Evolutionary conservation across 257 asterid genomes (phyloP).

Genomic region (Solanum sejunctum): DNA sequence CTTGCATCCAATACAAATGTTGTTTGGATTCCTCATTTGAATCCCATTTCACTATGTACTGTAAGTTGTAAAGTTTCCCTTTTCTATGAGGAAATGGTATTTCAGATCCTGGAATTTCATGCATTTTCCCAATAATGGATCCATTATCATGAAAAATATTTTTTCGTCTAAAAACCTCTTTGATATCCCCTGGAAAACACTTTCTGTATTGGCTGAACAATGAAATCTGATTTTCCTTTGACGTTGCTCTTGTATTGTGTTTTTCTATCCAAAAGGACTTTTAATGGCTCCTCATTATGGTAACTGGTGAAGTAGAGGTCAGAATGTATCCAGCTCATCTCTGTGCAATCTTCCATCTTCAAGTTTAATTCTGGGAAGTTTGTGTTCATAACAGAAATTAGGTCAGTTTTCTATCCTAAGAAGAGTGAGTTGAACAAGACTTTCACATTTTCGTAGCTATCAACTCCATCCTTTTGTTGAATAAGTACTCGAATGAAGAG

Average conservation of each 20-base stretch:
- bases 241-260: slow-evolving; percentile 7
- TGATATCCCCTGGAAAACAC: neutral
- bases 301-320: slow-evolving; percentile 6
- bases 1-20: slow-evolving; percentile 1
- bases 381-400: neutral
- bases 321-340: slow-evolving; percentile 16
- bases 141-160: slow-evolving; percentile 8
- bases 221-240: slow-evolving; percentile 18
- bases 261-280: slow-evolving; percentile 6
- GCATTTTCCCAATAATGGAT: slow-evolving; percentile 18
- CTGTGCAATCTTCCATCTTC: neutral
- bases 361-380: slow-evolving; percentile 11
- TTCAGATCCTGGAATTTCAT: slow-evolving; percentile 1
- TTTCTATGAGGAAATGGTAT: slow-evolving; percentile 19
- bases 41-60: slow-evolving; percentile 15
- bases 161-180: slow-evolving; percentile 4
- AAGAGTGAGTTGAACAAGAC: too few relatives aligned
- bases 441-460: too few relatives aligned
- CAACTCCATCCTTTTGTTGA: too few relatives aligned
- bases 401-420: too few relatives aligned
- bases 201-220: slow-evolving; percentile 1
- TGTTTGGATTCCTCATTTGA: neutral
- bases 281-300: neutral
- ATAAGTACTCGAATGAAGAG: too few relatives aligned
- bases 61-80: slow-evolving; percentile 12